These are phyloP conservation scores for Petrea volubilis DNA, from an alignment of 257 asterid genomes.

Conservation along the genomic window DNA sequence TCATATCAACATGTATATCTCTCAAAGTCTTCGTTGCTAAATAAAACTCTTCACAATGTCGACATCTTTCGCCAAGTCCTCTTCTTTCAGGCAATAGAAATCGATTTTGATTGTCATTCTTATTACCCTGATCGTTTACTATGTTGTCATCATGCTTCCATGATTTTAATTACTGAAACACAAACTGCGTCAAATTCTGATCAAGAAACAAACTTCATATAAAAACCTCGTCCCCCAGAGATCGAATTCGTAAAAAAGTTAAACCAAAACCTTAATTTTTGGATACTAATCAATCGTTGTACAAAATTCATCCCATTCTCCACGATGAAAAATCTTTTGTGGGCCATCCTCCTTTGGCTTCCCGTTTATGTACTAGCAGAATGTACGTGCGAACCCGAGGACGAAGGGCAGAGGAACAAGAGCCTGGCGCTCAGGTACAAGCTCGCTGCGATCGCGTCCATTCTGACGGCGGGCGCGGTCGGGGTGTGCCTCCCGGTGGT, in stretches of 20 bases:
- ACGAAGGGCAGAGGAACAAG: constrained; percentile 24
- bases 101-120: too few relatives aligned
- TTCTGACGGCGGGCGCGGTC: constrained; percentile 37
- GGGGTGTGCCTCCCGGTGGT: constrained; percentile 48
- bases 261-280: background rate
- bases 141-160: too few relatives aligned
- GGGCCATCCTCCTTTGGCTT: background rate
- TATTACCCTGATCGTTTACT: too few relatives aligned
- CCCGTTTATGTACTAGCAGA: constrained; percentile 28
- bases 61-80: too few relatives aligned
- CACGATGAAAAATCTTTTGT: constrained; percentile 1
- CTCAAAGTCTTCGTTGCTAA: too few relatives aligned
- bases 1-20: too few relatives aligned
- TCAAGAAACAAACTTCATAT: too few relatives aligned
- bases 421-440: constrained; percentile 43
- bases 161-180: too few relatives aligned
- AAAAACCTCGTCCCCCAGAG: too few relatives aligned
- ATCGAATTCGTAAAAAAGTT: background rate
- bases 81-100: too few relatives aligned
- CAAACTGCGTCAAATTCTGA: too few relatives aligned
- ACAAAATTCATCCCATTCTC: background rate
- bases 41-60: too few relatives aligned
- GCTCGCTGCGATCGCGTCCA: constrained; percentile 40
- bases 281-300: background rate
- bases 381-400: constrained; percentile 44